Conservation (phyloP, 2,329 filamentous ascomycete genomes). For the Arthrobotrys musiformis region DNA sequence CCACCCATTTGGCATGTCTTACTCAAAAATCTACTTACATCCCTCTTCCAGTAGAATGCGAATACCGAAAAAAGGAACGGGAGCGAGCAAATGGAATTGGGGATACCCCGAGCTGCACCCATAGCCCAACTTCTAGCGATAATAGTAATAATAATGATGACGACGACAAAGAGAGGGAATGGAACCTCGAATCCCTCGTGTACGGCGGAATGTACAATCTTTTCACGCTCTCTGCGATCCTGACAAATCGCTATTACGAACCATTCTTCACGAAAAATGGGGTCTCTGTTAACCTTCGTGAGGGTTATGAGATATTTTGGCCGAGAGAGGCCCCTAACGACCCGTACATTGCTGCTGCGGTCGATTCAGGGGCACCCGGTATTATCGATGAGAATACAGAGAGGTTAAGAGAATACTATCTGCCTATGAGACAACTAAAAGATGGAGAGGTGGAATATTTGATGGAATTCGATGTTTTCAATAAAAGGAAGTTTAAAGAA, state of each 20-base stretch:
- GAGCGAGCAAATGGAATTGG: background rate
- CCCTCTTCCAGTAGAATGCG: background rate
- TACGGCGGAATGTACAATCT: slow-evolving; percentile 32
- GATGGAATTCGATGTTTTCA: slow-evolving; percentile 36
- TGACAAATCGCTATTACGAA: slow-evolving; percentile 41
- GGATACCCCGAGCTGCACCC: background rate
- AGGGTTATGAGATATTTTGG: slow-evolving; percentile 29
- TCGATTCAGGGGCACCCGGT: background rate
- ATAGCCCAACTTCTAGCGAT: background rate
- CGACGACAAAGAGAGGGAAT: too few species aligned
- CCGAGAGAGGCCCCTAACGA: slow-evolving; percentile 29
- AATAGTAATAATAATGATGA: background rate
- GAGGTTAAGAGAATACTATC: slow-evolving; percentile 18
- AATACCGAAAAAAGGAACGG: background rate
- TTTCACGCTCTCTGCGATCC: slow-evolving; percentile 20
- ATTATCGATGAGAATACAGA: background rate
- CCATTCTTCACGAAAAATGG: slow-evolving; percentile 19
- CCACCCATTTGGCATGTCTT: slow-evolving; percentile 34
- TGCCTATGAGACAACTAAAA: slow-evolving; percentile 9
- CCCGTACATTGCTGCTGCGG: background rate
- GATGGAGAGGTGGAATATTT: slow-evolving; percentile 33
- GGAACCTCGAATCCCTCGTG: background rate
- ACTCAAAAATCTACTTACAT: slow-evolving; percentile 22
- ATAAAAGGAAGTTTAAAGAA: slow-evolving; percentile 32
- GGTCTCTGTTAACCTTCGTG: background rate